Percentiles rank a stretch among this genome's conserved stretches.
Conservation (phyloP, 2,329 filamentous ascomycete species). For the Trichoderma sp. region DNA sequence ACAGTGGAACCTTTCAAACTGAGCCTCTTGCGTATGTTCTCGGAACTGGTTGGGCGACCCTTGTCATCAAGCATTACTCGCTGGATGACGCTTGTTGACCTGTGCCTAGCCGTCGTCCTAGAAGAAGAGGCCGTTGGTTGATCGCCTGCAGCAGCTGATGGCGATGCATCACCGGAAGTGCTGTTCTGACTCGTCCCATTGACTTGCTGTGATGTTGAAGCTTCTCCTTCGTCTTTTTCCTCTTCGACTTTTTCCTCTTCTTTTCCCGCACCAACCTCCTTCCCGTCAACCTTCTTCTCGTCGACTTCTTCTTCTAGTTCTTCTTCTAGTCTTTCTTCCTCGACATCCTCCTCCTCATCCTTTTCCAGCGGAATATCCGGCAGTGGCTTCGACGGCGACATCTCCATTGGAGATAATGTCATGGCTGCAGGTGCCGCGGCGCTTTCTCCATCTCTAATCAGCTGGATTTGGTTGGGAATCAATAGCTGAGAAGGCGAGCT, state of each 20-base stretch:
- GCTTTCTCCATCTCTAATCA: slow-evolving; percentile 34
- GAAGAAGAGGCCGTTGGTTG: neutral
- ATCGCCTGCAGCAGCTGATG: neutral
- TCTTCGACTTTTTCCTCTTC: neutral
- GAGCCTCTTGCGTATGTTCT: slow-evolving; percentile 42
- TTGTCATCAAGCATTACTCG: slow-evolving; percentile 54
- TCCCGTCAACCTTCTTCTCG: neutral
- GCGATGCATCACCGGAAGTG: neutral
- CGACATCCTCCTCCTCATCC: neutral
- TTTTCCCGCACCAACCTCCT: neutral
- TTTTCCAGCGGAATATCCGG: neutral
- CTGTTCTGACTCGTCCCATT: neutral
- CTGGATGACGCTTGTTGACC: slow-evolving; percentile 60
- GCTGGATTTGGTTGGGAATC: slow-evolving; percentile 34
- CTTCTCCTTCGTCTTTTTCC: neutral
- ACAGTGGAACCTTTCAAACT: slow-evolving; percentile 47
- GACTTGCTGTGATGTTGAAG: neutral
- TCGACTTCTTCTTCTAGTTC: neutral
- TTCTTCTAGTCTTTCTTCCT: neutral
- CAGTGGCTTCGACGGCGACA: slow-evolving; percentile 25
- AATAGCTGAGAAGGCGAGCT: slow-evolving; percentile 27
- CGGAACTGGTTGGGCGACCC: slow-evolving; percentile 42
- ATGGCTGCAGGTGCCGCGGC: slow-evolving; percentile 32
- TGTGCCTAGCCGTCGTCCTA: slow-evolving; percentile 38
- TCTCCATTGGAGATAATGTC: slow-evolving; percentile 33